A percentile compares a stretch with the other conserved stretches of the same genome.
These are phyloP conservation scores for Russula foetens DNA, from an alignment of 768 basidiomycete genomes.

Conservation along the genomic window DNA sequence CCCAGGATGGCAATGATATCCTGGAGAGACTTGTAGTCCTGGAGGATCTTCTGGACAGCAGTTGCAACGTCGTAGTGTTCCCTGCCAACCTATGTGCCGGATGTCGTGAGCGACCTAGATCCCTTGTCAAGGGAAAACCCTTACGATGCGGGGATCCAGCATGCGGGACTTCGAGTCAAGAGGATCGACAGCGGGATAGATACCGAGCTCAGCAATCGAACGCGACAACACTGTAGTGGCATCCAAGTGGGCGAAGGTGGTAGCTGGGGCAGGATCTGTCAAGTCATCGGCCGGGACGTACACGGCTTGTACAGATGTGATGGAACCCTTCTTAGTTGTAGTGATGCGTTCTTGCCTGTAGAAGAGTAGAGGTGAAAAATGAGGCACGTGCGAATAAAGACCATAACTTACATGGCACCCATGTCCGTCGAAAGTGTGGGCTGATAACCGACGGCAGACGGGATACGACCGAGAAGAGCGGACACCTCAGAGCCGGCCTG, in stretches of 20 bases:
- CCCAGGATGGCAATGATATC: slow-evolving; percentile 99
- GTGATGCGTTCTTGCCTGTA: slow-evolving; percentile 99
- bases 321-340: slow-evolving; percentile 99
- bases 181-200: slow-evolving; percentile 99
- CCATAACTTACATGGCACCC: slow-evolving; percentile 88
- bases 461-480: slow-evolving; percentile 99
- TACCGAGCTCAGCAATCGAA: slow-evolving; percentile 97
- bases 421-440: slow-evolving; percentile 99
- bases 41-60: slow-evolving; percentile 93
- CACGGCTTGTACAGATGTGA: slow-evolving; percentile 99
- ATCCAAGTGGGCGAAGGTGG: slow-evolving; percentile 99
- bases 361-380: neutral
- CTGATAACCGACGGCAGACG: slow-evolving; percentile 99
- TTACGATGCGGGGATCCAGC: slow-evolving; percentile 97
- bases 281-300: slow-evolving; percentile 99
- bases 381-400: slow-evolving; percentile 9
- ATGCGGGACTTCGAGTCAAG: slow-evolving; percentile 99
- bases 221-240: slow-evolving; percentile 99
- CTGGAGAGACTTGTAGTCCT: slow-evolving; percentile 94
- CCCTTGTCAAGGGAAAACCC: slow-evolving; percentile 24
- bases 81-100: slow-evolving; percentile 54
- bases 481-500: slow-evolving; percentile 99
- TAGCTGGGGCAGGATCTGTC: slow-evolving; percentile 99
- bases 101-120: neutral
- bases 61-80: slow-evolving; percentile 97